A percentile compares a stretch with the other conserved stretches of the same genome.
phyloP scores from a whole-genome alignment of 106 monocot genomes.

The Cymbidium sinense region DNA sequence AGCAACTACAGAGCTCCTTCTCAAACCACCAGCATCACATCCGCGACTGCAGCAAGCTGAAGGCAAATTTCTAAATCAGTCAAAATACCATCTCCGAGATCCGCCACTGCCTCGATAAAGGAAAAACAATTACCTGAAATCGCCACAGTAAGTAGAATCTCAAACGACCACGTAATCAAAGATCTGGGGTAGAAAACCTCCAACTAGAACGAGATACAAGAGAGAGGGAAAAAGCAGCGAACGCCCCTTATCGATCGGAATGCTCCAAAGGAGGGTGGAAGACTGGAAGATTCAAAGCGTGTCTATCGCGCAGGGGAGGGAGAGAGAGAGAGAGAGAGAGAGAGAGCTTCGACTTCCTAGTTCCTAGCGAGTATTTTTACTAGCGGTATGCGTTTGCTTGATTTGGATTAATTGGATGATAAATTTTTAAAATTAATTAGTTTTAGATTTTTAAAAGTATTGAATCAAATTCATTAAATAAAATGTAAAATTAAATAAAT shows the following conservation, averaged over 20 bases:
- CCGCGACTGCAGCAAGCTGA: background rate
- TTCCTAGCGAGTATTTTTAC: too few species aligned
- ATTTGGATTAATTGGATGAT: too few species aligned
- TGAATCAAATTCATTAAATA: too few species aligned
- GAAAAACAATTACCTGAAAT: background rate
- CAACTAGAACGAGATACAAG: background rate
- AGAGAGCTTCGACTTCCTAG: background rate
- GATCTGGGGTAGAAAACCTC: background rate
- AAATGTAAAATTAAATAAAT: too few species aligned
- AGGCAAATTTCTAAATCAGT: conserved; percentile 1
- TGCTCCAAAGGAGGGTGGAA: background rate
- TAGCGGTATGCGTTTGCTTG: too few species aligned
- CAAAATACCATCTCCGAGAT: background rate
- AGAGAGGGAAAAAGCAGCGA: background rate
- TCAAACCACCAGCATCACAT: conserved; percentile 2
- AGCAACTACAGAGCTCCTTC: background rate
- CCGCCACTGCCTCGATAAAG: background rate
- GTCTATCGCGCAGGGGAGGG: too few species aligned
- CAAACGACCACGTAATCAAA: conserved; percentile 1
- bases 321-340: too few species aligned
- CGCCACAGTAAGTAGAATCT: background rate
- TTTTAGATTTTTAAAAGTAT: too few species aligned
- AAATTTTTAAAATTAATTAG: too few species aligned
- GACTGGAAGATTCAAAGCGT: background rate
- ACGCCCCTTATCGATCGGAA: background rate